Evolutionary conservation across 306 rosid species (phyloP), one percentile per base, ranked within the genome.

Genomic region (Quercus ilex): DNA sequence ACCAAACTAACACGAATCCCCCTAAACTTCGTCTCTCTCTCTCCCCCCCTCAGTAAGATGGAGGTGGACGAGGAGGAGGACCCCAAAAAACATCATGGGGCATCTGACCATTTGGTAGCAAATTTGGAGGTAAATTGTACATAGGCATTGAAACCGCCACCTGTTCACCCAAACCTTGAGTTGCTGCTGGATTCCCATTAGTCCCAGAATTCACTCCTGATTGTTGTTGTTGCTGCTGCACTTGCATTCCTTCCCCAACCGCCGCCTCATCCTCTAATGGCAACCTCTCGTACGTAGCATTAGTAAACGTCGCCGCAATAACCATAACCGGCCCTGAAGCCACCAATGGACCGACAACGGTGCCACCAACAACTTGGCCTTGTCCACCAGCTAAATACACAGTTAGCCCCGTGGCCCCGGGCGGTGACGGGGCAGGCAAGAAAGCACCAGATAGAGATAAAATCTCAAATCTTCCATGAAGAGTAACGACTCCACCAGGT

Each of bases 291-390:
- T 84, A 95, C 3, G 88, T 91, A 4, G 97, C 98, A 31, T 93
- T 93, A 0, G 89, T 88, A 53, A 92, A 95, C 0, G 99, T 90
- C 0, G 99, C 98, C 3, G 93, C 98, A 59, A 93, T 78, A 8
- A 95, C 90, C 71, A 93, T 77, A 0, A 93, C 99, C 0, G 96
- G 92, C 1, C 97, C 99, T 0, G 94, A 81, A 0, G 98, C 96
- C 55, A 93, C 79, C 46, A 95, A 58, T 0, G 93, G 64, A 0
- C 99, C 99, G 0, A 78, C 84, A 12, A 95, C 98, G 1, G 84
- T 64, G 0, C 99, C 98, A 0, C 98, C 99, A 0, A 95, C 89
- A 0, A 95, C 90, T 74, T 90, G 96, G 1, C 99, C 99, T 46
- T 95, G 92, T 1, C 83, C 92, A 0, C 98, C 98, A 0, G 90